Percentiles rank a stretch among this genome's conserved stretches.
Conservation (phyloP, 2,329 filamentous ascomycete species). For the Tolypocladium ophioglossoides region DNA sequence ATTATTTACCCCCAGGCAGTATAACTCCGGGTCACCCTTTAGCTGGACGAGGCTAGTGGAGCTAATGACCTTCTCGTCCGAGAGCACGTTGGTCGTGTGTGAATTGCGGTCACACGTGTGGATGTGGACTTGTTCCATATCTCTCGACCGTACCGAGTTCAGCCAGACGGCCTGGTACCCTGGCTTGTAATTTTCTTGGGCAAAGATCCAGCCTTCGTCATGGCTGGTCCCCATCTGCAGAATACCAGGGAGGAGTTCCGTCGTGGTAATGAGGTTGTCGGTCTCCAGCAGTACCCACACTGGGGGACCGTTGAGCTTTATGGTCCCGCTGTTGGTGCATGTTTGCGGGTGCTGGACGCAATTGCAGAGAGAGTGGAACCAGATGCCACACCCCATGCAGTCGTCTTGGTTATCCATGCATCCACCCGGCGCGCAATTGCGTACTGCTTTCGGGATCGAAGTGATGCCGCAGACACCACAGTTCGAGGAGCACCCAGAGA, state of each 20-base stretch:
- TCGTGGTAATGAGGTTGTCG: conserved; percentile 6
- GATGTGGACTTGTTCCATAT: conserved; percentile 8
- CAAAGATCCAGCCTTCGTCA: conserved; percentile 5
- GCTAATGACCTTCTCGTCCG: background rate
- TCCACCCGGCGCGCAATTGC: conserved; percentile 5
- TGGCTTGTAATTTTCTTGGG: conserved; percentile 4
- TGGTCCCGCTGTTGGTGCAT: background rate
- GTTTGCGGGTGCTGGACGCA: conserved; percentile 2
- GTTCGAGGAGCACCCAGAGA: background rate
- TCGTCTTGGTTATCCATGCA: conserved; percentile 9
- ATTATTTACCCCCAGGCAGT: background rate
- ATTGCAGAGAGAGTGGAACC: conserved; percentile 5
- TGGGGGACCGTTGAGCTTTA: background rate
- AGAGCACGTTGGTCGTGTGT: background rate
- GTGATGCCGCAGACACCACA: background rate
- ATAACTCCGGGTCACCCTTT: background rate
- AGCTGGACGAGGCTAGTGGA: background rate
- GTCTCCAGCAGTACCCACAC: background rate
- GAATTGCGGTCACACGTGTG: conserved; percentile 5
- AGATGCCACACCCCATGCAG: conserved; percentile 6
- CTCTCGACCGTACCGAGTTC: conserved; percentile 6
- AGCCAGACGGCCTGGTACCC: conserved; percentile 1
- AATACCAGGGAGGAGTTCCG: conserved; percentile 4
- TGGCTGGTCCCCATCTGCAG: conserved; percentile 1
- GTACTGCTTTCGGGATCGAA: conserved; percentile 22